Evolutionary conservation across 345 rosid genomes (phyloP), one percentile per base, ranked within the genome.

Genomic region (Aegle marmelos): DNA sequence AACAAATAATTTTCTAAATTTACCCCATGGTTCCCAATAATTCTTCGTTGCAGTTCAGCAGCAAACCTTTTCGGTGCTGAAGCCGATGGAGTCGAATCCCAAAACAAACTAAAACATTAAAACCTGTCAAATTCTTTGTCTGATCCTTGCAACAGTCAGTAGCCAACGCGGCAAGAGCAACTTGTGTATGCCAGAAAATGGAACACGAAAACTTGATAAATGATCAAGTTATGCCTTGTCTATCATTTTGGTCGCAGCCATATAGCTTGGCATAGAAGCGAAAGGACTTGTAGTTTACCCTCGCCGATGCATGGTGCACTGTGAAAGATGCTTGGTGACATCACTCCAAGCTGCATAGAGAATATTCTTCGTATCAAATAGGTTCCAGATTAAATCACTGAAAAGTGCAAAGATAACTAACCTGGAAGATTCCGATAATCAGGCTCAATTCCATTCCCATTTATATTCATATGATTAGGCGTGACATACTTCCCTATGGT

Each of bases 401-500:
- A n/a, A 27, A 31, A 4, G 33, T 6, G 14, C 4, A 21, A 70
- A 81, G 57, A 72, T 19, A 25, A 63, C 28, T 89, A 45, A 93
- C 98, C 97, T 79, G 97, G 98, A 70, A 91, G 41, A 48, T 81
- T 88, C 78, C 65, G 82, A 85, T 78, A 91, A 79, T 95, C 97
- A 45, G 97, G 94, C 76, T 95, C 93, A 19, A 93, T 92, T 78
- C 99, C 98, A 50, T 92, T 92, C 76, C 99, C 98, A 76, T 95
- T 95, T 83, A 93, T 90, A 83, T 95, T 98, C 92, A 83, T 80
- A 71, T 88, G 97, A 80, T 91, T 89, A 41, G 99, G 98, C 22
- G 98, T 95, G 66, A 89, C 97, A 75, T 93, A 93, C 85, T 92
- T 93, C 65, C 99, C 97, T 22, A 92, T 83, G 48, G 97, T 90